Evolutionary conservation across 306 rosid genomes (phyloP), one percentile per base, ranked within the genome.

Genomic region (Lathyrus sativus): DNA sequence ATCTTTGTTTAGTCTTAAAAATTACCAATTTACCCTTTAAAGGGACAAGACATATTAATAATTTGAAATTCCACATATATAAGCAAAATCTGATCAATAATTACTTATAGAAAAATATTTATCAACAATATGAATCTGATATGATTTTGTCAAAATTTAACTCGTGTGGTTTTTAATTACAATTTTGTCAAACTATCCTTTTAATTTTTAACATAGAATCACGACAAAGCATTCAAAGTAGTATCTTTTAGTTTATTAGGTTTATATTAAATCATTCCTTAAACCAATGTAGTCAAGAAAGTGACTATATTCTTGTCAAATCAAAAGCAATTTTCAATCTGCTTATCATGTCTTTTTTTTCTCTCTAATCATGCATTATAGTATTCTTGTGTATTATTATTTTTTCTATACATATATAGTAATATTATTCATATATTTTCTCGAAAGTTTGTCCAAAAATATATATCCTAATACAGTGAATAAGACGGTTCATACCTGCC

Each of bases 341-440:
- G 49, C 68, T 61, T 54, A 74, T 74, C 68, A 39, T 68, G 69
- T 17, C 76, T 39, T 55, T 79, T 79, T 62, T 79, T 74, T 67
- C 61, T 79, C 77, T 67, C 61, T 70, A 46, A 68, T 37, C 51
- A 10, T 68, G 73, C 38, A 48, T 38, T 31, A 15, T 50, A 50
- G 28, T 50, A 19, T 1, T 19, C 22, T 19, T 19, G 22, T 19
- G 22, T 19, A 19, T 19, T 19, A 19, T 0, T 1, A 19, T 19
- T 0, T 0, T 19, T 1, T 1, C 0, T 19, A 19, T 19, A 19
- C 1, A 19, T 19, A 19, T 19, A 19, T 35, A 35, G 2, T 15
- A 7, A 17, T 49, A 49, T 3, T 22, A 49, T 49, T 17, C 28
- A 17, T 14, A 9, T 48, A 48, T 48, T 15, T 48, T 48, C 55